These are phyloP conservation scores for Asparagopsis taxiformis DNA, from an alignment of 31 red algal species.

Conservation along the genomic window DNA sequence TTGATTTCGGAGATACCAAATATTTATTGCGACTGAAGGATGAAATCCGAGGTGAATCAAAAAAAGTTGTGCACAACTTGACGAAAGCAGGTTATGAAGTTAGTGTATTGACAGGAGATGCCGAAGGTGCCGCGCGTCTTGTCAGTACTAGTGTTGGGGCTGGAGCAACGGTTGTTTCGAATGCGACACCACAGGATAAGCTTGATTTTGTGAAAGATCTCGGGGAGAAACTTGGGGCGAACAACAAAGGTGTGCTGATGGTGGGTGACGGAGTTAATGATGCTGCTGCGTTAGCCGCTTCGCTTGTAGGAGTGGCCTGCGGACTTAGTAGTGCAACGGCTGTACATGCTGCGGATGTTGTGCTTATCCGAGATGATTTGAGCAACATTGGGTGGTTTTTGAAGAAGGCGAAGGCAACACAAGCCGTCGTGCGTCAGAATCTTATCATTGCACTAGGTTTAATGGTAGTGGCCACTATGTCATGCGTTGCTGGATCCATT, in stretches of 20 bases:
- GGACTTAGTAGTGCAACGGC: constrained; percentile 80
- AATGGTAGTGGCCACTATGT: constrained; percentile 63
- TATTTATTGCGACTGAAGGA: constrained; percentile 78
- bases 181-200: constrained; percentile 77
- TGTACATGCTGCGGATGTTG: constrained; percentile 80
- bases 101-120: constrained; percentile 84
- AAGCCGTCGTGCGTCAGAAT: constrained; percentile 79
- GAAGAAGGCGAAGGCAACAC: constrained; percentile 64
- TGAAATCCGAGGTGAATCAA: constrained; percentile 52
- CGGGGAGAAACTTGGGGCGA: constrained; percentile 21
- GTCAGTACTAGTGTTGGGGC: constrained; percentile 46
- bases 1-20: constrained; percentile 43
- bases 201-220: constrained; percentile 53
- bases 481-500: constrained; percentile 57
- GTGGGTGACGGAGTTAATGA: constrained; percentile 98
- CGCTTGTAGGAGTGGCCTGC: constrained; percentile 71
- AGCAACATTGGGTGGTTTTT: constrained; percentile 69
- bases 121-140: constrained; percentile 37
- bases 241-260: constrained; percentile 55
- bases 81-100: constrained; percentile 29
- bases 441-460: constrained; percentile 62
- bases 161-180: constrained; percentile 36
- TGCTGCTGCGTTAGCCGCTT: constrained; percentile 78
- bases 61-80: constrained; percentile 41
- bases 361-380: constrained; percentile 78